Percentiles rank a stretch among this genome's conserved stretches.
phyloP scores from a whole-genome alignment of 75 land plant species.

The Chamaecyparis obtusa region DNA sequence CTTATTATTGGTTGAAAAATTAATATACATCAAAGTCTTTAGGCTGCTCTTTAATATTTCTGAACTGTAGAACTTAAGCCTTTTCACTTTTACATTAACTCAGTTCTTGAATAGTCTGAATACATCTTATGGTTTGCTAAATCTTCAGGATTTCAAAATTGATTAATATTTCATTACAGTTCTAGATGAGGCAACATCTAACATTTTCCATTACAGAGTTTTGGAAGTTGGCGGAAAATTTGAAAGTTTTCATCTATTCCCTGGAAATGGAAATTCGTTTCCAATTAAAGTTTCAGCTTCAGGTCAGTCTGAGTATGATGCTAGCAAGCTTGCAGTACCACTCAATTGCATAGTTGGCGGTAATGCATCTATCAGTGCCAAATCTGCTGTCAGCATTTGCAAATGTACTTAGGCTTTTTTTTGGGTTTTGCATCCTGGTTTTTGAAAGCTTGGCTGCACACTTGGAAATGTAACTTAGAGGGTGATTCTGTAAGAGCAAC shows the following conservation, averaged over 20 bases:
- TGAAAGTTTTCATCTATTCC: not conserved
- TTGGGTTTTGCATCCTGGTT: not conserved
- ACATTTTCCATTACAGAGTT: not conserved
- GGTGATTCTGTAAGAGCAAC: not conserved
- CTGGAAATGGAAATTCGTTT: not conserved
- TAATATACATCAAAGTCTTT: not conserved
- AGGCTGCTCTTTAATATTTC: not conserved
- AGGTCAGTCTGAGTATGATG: not conserved
- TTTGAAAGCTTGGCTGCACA: not conserved
- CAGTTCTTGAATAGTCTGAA: not conserved
- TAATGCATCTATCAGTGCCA: not conserved
- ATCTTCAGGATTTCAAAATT: not conserved
- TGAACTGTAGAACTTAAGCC: not conserved
- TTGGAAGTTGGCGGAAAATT: not conserved
- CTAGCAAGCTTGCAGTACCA: not conserved
- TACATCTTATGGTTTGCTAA: not conserved
- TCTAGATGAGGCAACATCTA: not conserved
- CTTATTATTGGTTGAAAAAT: not conserved
- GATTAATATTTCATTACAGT: not conserved
- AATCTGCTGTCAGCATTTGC: not conserved
- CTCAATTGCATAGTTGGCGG: not conserved
- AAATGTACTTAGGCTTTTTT: not conserved
- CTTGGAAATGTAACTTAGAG: not conserved
- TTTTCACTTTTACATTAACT: not conserved
- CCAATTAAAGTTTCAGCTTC: not conserved